Percentiles rank a stretch among this genome's conserved stretches.
phyloP scores from a whole-genome alignment of 768 basidiomycete species.

The Tubosaeta brunneosetosa region DNA sequence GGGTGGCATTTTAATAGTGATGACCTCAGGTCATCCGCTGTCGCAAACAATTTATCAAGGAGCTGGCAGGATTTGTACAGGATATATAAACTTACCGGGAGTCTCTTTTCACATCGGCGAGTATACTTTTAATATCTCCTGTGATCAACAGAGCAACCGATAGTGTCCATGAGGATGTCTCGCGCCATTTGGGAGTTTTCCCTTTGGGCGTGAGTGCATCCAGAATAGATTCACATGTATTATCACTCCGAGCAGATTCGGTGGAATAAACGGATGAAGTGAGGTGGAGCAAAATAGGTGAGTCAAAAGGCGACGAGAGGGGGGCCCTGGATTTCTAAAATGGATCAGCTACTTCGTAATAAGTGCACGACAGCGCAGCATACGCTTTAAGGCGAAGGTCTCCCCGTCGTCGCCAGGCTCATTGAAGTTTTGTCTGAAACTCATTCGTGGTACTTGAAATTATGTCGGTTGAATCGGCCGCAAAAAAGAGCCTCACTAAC shows the following conservation, averaged over 20 bases:
- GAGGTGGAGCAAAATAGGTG: conserved; percentile 52
- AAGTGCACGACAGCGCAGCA: conserved; percentile 24
- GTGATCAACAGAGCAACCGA: conserved; percentile 64
- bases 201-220: conserved; percentile 49
- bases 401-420: conserved; percentile 27
- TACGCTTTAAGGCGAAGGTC: conserved; percentile 24
- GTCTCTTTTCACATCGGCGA: conserved; percentile 16
- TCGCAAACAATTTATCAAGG: neutral
- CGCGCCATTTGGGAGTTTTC: conserved; percentile 61
- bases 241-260: conserved; percentile 46
- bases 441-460: conserved; percentile 7
- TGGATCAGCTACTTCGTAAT: conserved; percentile 39
- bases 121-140: conserved; percentile 40
- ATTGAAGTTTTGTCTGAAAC: conserved; percentile 15
- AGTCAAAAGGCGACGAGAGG: conserved; percentile 22
- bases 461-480: conserved; percentile 23
- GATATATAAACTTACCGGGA: conserved; percentile 20
- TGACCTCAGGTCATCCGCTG: conserved; percentile 48
- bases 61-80: neutral
- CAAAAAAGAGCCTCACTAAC: conserved; percentile 48
- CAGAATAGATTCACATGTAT: conserved; percentile 58
- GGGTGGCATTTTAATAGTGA: conserved; percentile 62
- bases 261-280: conserved; percentile 58
- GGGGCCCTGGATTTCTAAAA: too few species aligned
- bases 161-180: conserved; percentile 55